Percentiles rank a stretch among this genome's conserved stretches.
These are phyloP conservation scores for Balakata baccata DNA, from an alignment of 345 rosid species.

Conservation along the genomic window DNA sequence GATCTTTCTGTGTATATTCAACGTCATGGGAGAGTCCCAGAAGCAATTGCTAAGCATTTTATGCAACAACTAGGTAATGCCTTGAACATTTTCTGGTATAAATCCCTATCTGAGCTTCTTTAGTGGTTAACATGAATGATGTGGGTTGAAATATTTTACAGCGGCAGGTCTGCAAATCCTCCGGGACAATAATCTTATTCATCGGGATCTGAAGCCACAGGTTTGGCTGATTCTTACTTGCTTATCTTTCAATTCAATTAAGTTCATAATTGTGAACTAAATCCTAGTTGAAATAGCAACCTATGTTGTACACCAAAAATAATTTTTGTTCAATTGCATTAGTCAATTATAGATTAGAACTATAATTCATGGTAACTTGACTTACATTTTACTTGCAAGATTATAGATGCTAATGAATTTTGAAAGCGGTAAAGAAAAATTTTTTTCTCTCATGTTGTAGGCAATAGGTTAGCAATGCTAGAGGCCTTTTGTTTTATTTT, in stretches of 20 bases:
- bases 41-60: slow-evolving; percentile 78
- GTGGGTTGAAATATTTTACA: slow-evolving; percentile 29
- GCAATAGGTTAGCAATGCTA: slow-evolving; percentile 2
- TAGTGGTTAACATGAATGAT: background rate
- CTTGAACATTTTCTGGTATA: background rate
- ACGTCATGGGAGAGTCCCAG: slow-evolving; percentile 68
- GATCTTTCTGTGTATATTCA: slow-evolving; percentile 83
- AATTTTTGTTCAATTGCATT: background rate
- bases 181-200: slow-evolving; percentile 88
- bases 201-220: slow-evolving; percentile 98
- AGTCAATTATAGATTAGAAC: background rate
- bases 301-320: background rate
- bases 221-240: slow-evolving; percentile 36
- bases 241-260: background rate
- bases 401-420: slow-evolving; percentile 5
- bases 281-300: background rate
- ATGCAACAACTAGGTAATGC: slow-evolving; percentile 84
- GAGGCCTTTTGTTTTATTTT: background rate
- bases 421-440: background rate
- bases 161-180: slow-evolving; percentile 84
- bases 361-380: background rate
- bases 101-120: slow-evolving; percentile 6
- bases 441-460: background rate
- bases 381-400: background rate
- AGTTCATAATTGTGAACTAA: background rate